phyloP scores from a whole-genome alignment of 2,329 filamentous ascomycete species.

The Botrytis medusae region DNA sequence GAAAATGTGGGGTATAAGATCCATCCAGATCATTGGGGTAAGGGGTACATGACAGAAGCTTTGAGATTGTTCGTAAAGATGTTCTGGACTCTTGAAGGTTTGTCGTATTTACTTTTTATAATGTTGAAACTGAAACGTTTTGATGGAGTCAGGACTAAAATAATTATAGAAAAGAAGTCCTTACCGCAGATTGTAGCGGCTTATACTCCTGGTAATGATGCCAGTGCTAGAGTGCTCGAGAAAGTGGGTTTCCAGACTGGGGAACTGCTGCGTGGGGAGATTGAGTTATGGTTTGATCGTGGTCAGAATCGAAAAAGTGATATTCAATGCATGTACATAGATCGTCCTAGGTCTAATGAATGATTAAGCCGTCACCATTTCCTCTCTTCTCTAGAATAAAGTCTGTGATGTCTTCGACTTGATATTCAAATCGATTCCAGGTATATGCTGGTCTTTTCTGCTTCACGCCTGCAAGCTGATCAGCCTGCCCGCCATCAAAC shows the following conservation, averaged over 20 bases:
- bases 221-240: slow-evolving; percentile 29
- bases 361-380: background rate
- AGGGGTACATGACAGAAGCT: slow-evolving; percentile 28
- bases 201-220: slow-evolving; percentile 28
- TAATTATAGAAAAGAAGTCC: background rate
- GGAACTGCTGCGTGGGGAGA: slow-evolving; percentile 17
- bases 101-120: background rate
- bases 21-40: slow-evolving; percentile 25
- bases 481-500: background rate
- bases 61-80: slow-evolving; percentile 23
- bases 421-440: background rate
- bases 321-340: slow-evolving; percentile 7
- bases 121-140: background rate
- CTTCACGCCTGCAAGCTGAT: background rate
- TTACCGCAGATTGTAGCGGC: background rate
- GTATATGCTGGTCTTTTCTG: background rate
- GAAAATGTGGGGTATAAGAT: slow-evolving; percentile 28
- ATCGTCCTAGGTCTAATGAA: background rate
- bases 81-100: slow-evolving; percentile 18
- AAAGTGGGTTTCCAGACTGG: slow-evolving; percentile 30
- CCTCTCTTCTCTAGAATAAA: too few species aligned
- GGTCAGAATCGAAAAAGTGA: background rate
- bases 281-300: slow-evolving; percentile 9
- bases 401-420: background rate
- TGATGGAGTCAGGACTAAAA: background rate